phyloP scores from a whole-genome alignment of 345 rosid genomes.

The Cochlearia excelsa region DNA sequence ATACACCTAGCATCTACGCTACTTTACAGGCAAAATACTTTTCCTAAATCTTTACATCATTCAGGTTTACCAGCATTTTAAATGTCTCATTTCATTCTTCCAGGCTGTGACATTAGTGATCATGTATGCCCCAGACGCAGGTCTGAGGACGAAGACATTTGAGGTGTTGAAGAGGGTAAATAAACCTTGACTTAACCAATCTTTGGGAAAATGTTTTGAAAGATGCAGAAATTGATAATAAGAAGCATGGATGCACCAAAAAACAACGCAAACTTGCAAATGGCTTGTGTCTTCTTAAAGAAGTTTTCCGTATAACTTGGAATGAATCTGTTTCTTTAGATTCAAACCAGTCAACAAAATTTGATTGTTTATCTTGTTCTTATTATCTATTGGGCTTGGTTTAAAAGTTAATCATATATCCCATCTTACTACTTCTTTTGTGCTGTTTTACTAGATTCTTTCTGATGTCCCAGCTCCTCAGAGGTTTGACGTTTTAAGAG shows the following conservation, averaged over 20 bases:
- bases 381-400: background rate
- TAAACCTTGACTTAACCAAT: slow-evolving; percentile 13
- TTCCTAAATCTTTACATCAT: slow-evolving; percentile 16
- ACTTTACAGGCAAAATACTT: slow-evolving; percentile 56
- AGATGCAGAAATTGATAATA: slow-evolving; percentile 14
- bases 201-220: background rate
- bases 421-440: slow-evolving; percentile 13
- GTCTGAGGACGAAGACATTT: slow-evolving; percentile 64
- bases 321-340: too few species aligned
- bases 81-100: slow-evolving; percentile 17
- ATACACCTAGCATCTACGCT: slow-evolving; percentile 59
- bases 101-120: slow-evolving; percentile 60
- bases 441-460: slow-evolving; percentile 52
- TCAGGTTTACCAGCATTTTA: slow-evolving; percentile 15
- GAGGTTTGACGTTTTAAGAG: slow-evolving; percentile 58
- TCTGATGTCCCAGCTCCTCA: slow-evolving; percentile 67
- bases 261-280: background rate
- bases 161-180: slow-evolving; percentile 68
- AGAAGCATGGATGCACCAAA: background rate
- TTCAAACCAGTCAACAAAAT: too few species aligned
- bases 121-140: slow-evolving; percentile 52
- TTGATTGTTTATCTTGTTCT: too few species aligned
- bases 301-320: too few species aligned
- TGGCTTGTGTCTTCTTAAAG: background rate
- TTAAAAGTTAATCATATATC: background rate